These are phyloP conservation scores for Singerocomus inundabilis DNA, from an alignment of 1,284 basidiomycete species.

Conservation along the genomic window DNA sequence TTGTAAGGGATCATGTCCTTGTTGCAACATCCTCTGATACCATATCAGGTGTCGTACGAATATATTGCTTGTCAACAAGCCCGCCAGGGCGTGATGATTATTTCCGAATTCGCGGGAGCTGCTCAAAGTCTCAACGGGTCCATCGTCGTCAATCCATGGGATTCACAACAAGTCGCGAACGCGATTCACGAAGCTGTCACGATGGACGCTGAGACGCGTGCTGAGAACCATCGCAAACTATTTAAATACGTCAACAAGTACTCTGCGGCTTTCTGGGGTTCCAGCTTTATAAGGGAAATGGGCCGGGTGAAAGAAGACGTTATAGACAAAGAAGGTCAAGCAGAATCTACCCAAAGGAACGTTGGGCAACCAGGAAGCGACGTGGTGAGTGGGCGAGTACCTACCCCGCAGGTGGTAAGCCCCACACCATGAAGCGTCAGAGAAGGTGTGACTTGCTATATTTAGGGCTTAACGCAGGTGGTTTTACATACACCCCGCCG, in stretches of 20 bases:
- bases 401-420: slow-evolving; percentile 37
- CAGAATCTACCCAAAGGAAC: slow-evolving; percentile 20
- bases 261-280: slow-evolving; percentile 91
- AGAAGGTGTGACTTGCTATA: slow-evolving; percentile 34
- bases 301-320: slow-evolving; percentile 49
- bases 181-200: slow-evolving; percentile 94
- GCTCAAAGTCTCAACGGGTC: slow-evolving; percentile 94
- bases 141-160: slow-evolving; percentile 96
- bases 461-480: slow-evolving; percentile 27
- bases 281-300: slow-evolving; percentile 87
- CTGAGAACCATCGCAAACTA: slow-evolving; percentile 92
- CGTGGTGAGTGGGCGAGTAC: slow-evolving; percentile 31
- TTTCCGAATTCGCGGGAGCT: slow-evolving; percentile 97
- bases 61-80: slow-evolving; percentile 96
- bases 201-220: slow-evolving; percentile 77
- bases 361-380: slow-evolving; percentile 31
- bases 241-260: slow-evolving; percentile 96
- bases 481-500: slow-evolving; percentile 26
- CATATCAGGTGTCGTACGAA: slow-evolving; percentile 91
- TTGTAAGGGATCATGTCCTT: slow-evolving; percentile 49
- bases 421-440: slow-evolving; percentile 31
- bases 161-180: slow-evolving; percentile 92
- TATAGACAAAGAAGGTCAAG: slow-evolving; percentile 40
- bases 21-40: slow-evolving; percentile 13
- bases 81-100: slow-evolving; percentile 93